These are phyloP conservation scores for Neurospora crassa DNA, from an alignment of 2,329 filamentous ascomycete genomes.

Conservation along the genomic window DNA sequence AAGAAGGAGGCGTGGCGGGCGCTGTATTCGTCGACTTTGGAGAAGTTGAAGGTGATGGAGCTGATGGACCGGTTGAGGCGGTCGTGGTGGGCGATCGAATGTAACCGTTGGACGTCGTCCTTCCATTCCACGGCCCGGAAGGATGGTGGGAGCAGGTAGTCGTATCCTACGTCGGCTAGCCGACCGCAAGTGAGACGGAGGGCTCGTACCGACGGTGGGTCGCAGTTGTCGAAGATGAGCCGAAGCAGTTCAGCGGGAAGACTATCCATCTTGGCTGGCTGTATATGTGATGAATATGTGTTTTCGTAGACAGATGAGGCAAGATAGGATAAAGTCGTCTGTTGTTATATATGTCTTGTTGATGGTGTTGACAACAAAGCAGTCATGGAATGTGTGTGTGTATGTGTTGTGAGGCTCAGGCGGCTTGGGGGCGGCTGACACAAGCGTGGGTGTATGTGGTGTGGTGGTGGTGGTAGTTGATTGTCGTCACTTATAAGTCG, in stretches of 20 bases:
- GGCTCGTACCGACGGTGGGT: constrained; percentile 27
- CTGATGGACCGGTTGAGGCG: constrained; percentile 32
- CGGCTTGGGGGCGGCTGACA: constrained; percentile 1
- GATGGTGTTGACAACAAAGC: constrained; percentile 5
- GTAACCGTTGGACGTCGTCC: constrained; percentile 34
- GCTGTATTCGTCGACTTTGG: constrained; percentile 31
- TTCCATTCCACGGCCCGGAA: constrained; percentile 36
- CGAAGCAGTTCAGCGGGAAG: constrained; percentile 22
- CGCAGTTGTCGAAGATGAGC: constrained; percentile 33
- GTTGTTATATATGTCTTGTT: constrained; percentile 1
- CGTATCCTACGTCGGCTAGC: constrained; percentile 32
- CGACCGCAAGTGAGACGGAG: constrained; percentile 31
- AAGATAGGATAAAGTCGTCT: background rate
- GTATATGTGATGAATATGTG: background rate
- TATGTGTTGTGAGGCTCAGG: background rate
- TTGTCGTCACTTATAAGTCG: background rate
- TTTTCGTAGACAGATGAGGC: constrained; percentile 2
- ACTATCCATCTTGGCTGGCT: constrained; percentile 20
- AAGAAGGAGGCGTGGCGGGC: constrained; percentile 26
- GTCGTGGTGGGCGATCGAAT: constrained; percentile 32
- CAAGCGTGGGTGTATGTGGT: background rate
- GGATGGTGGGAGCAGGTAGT: constrained; percentile 30
- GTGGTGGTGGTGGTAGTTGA: background rate
- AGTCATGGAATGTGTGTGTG: constrained; percentile 1
- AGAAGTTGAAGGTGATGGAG: constrained; percentile 36